phyloP scores from a whole-genome alignment of 306 rosid genomes.

The Oemleria cerasiformis region DNA sequence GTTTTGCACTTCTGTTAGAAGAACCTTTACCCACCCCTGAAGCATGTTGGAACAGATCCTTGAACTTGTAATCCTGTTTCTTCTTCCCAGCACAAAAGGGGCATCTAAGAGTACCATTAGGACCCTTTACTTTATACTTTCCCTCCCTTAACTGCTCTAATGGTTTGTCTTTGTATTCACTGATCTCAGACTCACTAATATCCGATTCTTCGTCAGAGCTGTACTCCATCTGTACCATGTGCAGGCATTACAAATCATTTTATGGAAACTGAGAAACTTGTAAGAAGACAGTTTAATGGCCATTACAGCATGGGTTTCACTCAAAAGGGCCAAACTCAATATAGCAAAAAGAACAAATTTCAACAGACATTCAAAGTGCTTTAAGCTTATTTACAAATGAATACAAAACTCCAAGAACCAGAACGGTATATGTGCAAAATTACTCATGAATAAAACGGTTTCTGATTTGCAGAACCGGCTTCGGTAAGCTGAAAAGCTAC shows the following conservation, averaged over 20 bases:
- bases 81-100: conserved; percentile 95
- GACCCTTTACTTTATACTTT: conserved; percentile 52
- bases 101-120: conserved; percentile 75
- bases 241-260: neutral
- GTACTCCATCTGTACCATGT: conserved; percentile 38
- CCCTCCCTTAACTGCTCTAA: conserved; percentile 59
- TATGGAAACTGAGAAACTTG: neutral
- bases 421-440: neutral
- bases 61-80: conserved; percentile 86
- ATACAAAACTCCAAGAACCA: no score
- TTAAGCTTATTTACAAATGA: neutral
- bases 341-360: neutral
- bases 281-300: neutral
- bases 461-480: no score
- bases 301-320: neutral
- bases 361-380: neutral
- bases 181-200: conserved; percentile 85
- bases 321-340: neutral
- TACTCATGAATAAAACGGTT: neutral
- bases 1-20: conserved; percentile 67
- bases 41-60: conserved; percentile 85
- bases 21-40: conserved; percentile 94
- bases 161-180: conserved; percentile 70
- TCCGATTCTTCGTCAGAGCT: conserved; percentile 91
- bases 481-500: no score